Percentiles rank a stretch among this genome's conserved stretches.
Evolutionary conservation across 1,284 basidiomycete genomes (phyloP).

Genomic region (Ustilago esculenta): DNA sequence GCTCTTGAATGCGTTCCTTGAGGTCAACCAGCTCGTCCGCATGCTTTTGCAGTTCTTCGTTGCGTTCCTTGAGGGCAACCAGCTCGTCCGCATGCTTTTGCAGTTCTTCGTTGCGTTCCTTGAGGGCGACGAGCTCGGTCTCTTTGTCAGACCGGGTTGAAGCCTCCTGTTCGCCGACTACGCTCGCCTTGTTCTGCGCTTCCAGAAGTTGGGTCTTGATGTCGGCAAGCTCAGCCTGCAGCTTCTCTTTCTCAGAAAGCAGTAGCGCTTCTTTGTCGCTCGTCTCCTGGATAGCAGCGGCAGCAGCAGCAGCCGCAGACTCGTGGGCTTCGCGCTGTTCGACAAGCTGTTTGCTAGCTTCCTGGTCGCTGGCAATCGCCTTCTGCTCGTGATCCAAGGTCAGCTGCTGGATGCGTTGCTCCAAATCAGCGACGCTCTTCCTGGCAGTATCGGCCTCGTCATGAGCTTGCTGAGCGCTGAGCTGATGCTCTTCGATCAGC

Average conservation of each 20-base stretch:
- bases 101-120: slow-evolving; percentile 7
- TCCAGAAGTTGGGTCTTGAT: slow-evolving; percentile 18
- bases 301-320: slow-evolving; percentile 5
- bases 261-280: slow-evolving; percentile 13
- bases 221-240: slow-evolving; percentile 24
- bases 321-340: slow-evolving; percentile 34
- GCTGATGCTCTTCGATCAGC: slow-evolving; percentile 28
- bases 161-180: slow-evolving; percentile 21
- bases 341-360: slow-evolving; percentile 16
- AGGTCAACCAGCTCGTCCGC: slow-evolving; percentile 1
- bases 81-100: slow-evolving; percentile 4
- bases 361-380: slow-evolving; percentile 1
- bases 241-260: slow-evolving; percentile 20
- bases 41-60: slow-evolving; percentile 8
- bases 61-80: not conserved
- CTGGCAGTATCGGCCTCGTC: slow-evolving; percentile 23
- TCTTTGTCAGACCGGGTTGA: slow-evolving; percentile 35
- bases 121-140: slow-evolving; percentile 12
- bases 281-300: slow-evolving; percentile 18
- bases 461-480: slow-evolving; percentile 16
- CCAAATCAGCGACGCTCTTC: slow-evolving; percentile 13
- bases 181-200: slow-evolving; percentile 22
- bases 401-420: slow-evolving; percentile 28
- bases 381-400: slow-evolving; percentile 30
- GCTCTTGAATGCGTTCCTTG: slow-evolving; percentile 2